Conservation (phyloP, 2,329 filamentous ascomycete species). For the Cucurbitaria berberidis region DNA sequence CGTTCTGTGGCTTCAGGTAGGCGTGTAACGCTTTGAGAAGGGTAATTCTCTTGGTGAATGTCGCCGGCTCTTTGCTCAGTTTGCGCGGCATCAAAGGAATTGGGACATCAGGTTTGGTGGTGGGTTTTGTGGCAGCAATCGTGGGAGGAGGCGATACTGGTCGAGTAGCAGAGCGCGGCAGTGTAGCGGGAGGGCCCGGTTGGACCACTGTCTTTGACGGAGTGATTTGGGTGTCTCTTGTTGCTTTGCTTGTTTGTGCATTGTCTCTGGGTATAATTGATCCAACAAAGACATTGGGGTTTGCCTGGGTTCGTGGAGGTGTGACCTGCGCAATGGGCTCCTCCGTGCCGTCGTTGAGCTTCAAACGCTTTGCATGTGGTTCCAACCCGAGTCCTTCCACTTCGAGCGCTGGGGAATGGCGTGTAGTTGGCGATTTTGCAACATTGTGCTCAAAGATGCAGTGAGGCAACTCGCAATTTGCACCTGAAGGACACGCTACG, state of each 20-base stretch:
- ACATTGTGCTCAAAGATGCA: constrained; percentile 65
- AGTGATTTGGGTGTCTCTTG: background rate
- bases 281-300: constrained; percentile 32
- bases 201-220: constrained; percentile 7
- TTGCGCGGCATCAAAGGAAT: constrained; percentile 69
- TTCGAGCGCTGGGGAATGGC: constrained; percentile 2
- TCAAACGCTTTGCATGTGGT: constrained; percentile 40
- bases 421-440: constrained; percentile 8
- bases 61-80: constrained; percentile 59
- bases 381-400: constrained; percentile 6
- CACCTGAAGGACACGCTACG: constrained; percentile 57
- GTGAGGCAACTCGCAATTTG: constrained; percentile 58
- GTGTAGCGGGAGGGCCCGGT: constrained; percentile 4
- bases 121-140: constrained; percentile 14
- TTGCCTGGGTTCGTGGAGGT: constrained; percentile 2
- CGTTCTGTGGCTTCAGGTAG: constrained; percentile 71
- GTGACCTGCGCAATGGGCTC: constrained; percentile 4
- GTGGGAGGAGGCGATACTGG: constrained; percentile 43
- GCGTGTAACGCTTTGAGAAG: constrained; percentile 67
- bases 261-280: constrained; percentile 27
- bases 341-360: constrained; percentile 29
- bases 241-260: background rate
- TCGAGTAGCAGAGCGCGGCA: constrained; percentile 34
- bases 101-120: constrained; percentile 50
- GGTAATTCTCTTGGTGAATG: constrained; percentile 40